Base-by-base conservation (phyloP, 1,284 basidiomycete species). In the Fomitopsis pinicola region DNA sequence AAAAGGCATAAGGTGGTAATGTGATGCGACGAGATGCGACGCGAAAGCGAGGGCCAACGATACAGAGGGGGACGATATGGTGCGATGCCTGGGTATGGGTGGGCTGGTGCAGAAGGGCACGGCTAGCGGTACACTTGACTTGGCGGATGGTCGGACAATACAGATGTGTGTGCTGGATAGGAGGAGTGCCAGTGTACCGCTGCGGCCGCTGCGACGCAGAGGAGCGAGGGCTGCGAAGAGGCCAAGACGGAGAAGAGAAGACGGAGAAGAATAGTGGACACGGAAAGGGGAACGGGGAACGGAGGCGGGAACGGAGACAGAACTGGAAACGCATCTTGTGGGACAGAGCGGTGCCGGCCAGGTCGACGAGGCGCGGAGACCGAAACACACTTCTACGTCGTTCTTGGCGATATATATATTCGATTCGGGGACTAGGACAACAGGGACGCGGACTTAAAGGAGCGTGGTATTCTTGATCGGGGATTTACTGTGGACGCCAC, bases 381-480 rank as follows among this genome's bases (percentile, higher is more conserved):
- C n/a, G 44, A 48, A 15, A 40, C 50, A 30, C 52, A 60, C 42
- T 19, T 61, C 55, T 61, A 61, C 14, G 45, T 53, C 28, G 48
- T 50, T 50, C 28, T 46, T 38, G 38, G 38, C 26, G 36, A 61
- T 57, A 57, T 50, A 61, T 52, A 53, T 52, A 55, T 48, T 12
- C 9, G 45, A 12, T 28, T 40, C 38, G 38, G 38, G 28, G 28
- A 44, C 30, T 59, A 55, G 44, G 22, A 62, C 38, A 58, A 61
- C 55, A 61, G 15, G 12, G 33, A n/a, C 14, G 28, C 30, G 28
- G 28, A 50, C n/a, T 50, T 12, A 26, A 62, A 62, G 42, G 60
- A 62, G 60, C 28, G 60, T 62, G 55, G 50, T 46, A 58, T 38
- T 33, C 33, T 40, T 57, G 54, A 44, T 36, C 6, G 45, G 22